A percentile compares a stretch with the other conserved stretches of the same genome.
These are phyloP conservation scores for Colletotrichum sp. DNA, from an alignment of 2,329 filamentous ascomycete species.

Conservation along the genomic window DNA sequence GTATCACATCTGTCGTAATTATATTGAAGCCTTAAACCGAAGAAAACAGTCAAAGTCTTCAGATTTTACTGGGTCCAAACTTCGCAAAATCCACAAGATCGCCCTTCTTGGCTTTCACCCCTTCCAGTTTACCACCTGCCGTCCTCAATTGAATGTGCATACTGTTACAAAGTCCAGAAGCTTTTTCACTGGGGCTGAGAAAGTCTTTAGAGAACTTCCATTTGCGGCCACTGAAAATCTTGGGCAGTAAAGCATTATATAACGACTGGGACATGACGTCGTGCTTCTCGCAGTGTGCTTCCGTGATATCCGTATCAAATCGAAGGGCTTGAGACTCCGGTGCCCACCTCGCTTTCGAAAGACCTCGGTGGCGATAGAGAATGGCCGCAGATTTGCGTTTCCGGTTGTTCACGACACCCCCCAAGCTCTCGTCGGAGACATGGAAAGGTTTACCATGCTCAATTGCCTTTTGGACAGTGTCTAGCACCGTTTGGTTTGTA, in stretches of 20 bases:
- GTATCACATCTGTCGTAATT: not conserved
- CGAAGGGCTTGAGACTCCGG: not conserved
- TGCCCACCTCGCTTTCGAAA: not conserved
- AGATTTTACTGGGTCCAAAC: not conserved
- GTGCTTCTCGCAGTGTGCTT: accelerated
- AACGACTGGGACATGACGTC: not conserved
- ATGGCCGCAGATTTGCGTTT: not conserved
- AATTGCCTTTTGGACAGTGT: not conserved
- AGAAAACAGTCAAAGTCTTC: not conserved
- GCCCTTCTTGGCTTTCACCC: not conserved
- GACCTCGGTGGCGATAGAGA: not conserved
- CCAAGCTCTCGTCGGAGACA: not conserved
- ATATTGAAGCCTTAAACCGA: not conserved
- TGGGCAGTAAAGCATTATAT: not conserved
- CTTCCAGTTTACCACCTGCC: not conserved
- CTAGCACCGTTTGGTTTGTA: not conserved
- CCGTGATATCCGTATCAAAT: not conserved
- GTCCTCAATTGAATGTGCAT: not conserved
- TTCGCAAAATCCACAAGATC: not conserved
- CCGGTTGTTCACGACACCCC: not conserved
- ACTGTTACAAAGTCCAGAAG: not conserved
- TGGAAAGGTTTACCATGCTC: not conserved
- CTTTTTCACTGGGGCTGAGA: accelerated
- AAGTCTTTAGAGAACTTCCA: not conserved
- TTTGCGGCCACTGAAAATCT: not conserved